Conservation (phyloP, 805 yeast genomes). For the Wickerhamia fluorescens region DNA sequence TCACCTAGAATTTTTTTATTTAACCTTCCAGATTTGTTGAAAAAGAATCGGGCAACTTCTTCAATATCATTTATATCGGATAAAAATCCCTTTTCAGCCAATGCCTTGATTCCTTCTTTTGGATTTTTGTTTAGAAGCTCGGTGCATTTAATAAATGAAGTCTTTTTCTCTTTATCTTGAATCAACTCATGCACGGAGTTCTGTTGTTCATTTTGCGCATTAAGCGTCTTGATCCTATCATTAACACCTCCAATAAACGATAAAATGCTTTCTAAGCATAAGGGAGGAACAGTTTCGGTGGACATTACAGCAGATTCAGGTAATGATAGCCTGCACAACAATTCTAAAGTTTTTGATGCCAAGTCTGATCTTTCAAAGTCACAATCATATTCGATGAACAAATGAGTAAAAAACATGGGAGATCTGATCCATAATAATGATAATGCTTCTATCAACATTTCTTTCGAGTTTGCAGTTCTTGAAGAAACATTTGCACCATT, state of each 20-base stretch:
- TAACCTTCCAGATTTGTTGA: conserved; percentile 69
- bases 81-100: conserved; percentile 64
- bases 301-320: conserved; percentile 79
- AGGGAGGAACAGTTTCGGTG: conserved; percentile 85
- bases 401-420: conserved; percentile 65
- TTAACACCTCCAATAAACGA: conserved; percentile 60
- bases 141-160: conserved; percentile 70
- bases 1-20: conserved; percentile 89
- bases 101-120: conserved; percentile 58
- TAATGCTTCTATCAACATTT: conserved; percentile 74
- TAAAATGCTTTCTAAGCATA: conserved; percentile 83
- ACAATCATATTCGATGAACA: conserved; percentile 84
- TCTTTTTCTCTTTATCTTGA: conserved; percentile 49
- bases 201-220: conserved; percentile 4
- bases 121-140: conserved; percentile 74
- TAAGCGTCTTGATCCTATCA: conserved; percentile 37
- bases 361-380: conserved; percentile 81
- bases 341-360: conserved; percentile 57
- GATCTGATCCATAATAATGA: conserved; percentile 78
- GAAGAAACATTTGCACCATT: conserved; percentile 14
- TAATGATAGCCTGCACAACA: conserved; percentile 68
- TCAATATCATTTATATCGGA: conserved; percentile 36
- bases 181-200: conserved; percentile 16
- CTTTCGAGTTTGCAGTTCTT: conserved; percentile 47
- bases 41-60: conserved; percentile 71